These are phyloP conservation scores for Erucastrum elatum DNA, from an alignment of 345 rosid genomes.

Conservation along the genomic window DNA sequence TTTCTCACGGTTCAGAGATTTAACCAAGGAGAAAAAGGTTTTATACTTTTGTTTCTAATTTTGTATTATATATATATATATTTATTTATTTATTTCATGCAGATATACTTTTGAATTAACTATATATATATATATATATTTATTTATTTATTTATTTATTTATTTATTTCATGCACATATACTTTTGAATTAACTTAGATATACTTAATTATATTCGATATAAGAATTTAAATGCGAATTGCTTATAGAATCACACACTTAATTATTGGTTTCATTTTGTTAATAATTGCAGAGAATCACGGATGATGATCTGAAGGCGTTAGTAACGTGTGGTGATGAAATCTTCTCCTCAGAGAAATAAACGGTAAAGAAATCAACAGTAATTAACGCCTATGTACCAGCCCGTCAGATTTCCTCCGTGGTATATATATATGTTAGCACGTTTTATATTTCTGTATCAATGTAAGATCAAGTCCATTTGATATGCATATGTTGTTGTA, in stretches of 20 bases:
- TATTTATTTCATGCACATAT: too few species aligned
- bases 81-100: too few species aligned
- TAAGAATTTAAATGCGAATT: neutral
- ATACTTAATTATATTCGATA: too few species aligned
- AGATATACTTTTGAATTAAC: too few species aligned
- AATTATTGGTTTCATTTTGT: neutral
- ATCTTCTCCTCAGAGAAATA: neutral
- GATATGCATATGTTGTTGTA: neutral
- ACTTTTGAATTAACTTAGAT: too few species aligned
- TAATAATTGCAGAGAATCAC: conserved; percentile 26
- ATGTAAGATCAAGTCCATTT: neutral
- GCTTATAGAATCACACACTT: neutral
- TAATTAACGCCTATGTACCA: neutral
- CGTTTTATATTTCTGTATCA: neutral
- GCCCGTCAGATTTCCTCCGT: conserved; percentile 9
- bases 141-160: too few species aligned
- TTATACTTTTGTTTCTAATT: too few species aligned
- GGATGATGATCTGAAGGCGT: conserved; percentile 20
- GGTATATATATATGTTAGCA: conserved; percentile 1
- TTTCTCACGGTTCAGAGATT: conserved; percentile 75
- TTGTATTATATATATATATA: too few species aligned
- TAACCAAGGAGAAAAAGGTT: conserved; percentile 87
- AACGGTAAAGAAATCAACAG: neutral
- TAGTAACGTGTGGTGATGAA: conserved; percentile 6
- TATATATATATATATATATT: too few species aligned